Evolutionary conservation across 169 alveolate species (phyloP), one percentile per base, ranked within the genome.

Genomic region (Plasmodium fragile): DNA sequence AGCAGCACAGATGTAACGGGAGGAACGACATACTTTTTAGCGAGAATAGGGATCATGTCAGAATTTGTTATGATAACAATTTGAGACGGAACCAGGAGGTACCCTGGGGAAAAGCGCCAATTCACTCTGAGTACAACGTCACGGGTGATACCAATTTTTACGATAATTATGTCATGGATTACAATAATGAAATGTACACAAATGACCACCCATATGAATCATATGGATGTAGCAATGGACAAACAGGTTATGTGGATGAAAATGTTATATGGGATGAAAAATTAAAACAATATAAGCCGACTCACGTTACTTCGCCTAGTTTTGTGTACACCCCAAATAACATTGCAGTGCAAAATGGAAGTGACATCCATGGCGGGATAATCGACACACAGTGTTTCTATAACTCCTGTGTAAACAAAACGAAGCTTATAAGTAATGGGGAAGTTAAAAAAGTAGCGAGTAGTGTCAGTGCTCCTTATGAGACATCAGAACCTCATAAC

Each of bases 71-170:
- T 77, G 71, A 39, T 49, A 30, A 55, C 79, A 32, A 77, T 87
- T 5, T 75, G 49, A 77, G 28, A 30, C 32, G 22, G 32, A 22
- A 78, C 10, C 8, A 18, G 53, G 34, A 13, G 32, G 10, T 72
- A 83, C 41, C 53, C n/a, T 13, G 90, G 36, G 70, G 16, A 83
- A 28, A 72, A 45, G 22, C 41, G 41, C 5, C 49, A 55, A 78
- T 82, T n/a, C 32, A 87, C 52, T 41, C 41, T 65, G 59, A 87
- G 34, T n/a, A 79, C 49, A 28, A 36, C 36, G 32, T 16, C 43
- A 45, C 41, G 16, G 78, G 52, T 28, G 18, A 28, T 32, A 75
- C 65, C 11, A 87, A 87, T 65, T 59, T 59, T 87, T 39, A 78
- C 45, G 72, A 65, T 3, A 77, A 22, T 28, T 55, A 77, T 78